phyloP scores from a whole-genome alignment of 306 rosid genomes.

The Boehmeria nivea region DNA sequence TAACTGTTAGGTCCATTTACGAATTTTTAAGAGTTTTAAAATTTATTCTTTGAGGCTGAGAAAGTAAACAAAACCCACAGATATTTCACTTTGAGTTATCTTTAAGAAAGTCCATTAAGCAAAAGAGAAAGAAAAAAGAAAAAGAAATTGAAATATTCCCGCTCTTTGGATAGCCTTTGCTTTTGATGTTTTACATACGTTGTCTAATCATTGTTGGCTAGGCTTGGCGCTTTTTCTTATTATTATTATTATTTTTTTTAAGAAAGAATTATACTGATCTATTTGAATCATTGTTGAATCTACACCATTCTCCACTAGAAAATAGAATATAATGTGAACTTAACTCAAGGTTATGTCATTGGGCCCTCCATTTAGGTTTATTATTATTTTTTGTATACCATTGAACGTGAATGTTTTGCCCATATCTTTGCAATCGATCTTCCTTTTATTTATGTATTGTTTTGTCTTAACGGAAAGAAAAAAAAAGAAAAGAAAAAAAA shows the following conservation, averaged over 20 bases:
- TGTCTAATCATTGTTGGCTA: constrained; percentile 15
- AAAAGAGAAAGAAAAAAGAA: neutral
- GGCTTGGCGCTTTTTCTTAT: neutral
- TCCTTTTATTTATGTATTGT: neutral
- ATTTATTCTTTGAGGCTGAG: too few species aligned
- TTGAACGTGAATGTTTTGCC: too few species aligned
- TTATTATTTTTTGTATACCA: neutral
- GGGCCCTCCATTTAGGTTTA: constrained; percentile 19
- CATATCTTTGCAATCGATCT: too few species aligned
- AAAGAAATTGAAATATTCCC: neutral
- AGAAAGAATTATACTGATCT: neutral
- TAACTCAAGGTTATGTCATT: neutral
- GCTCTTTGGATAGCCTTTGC: neutral
- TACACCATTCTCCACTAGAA: constrained; percentile 2
- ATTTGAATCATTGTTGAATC: constrained; percentile 5
- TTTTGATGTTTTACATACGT: constrained; percentile 5
- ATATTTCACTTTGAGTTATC: neutral
- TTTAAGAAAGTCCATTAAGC: neutral
- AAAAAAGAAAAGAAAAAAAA: too few species aligned
- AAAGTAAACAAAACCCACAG: too few species aligned
- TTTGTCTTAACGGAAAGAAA: too few species aligned
- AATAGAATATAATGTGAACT: constrained; percentile 2
- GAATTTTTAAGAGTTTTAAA: too few species aligned
- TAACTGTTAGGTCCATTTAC: too few species aligned
- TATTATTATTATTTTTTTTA: neutral